phyloP scores from a whole-genome alignment of 1,139 yeast species.

The Suhomyces choctaworum region DNA sequence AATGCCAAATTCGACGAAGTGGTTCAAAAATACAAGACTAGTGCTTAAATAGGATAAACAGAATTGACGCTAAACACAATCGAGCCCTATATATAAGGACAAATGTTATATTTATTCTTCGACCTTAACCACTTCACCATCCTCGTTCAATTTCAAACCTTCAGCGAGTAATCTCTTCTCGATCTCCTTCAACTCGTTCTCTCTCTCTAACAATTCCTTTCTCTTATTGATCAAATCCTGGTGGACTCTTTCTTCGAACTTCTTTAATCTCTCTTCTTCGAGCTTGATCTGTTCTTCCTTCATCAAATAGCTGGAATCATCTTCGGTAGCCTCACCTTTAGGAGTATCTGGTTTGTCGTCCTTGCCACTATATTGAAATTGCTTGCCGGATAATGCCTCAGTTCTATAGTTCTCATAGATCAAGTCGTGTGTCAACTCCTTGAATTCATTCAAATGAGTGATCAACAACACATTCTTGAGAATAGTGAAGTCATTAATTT shows the following conservation, averaged over 20 bases:
- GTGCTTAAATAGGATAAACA: conserved; percentile 9
- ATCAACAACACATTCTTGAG: conserved; percentile 68
- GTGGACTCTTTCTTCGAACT: conserved; percentile 85
- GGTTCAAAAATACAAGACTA: conserved; percentile 50
- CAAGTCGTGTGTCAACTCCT: conserved; percentile 65
- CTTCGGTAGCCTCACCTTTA: conserved; percentile 19
- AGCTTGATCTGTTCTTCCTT: conserved; percentile 80
- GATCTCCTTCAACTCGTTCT: conserved; percentile 79
- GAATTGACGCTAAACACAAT: not conserved
- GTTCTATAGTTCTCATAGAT: conserved; percentile 74
- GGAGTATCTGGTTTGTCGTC: conserved; percentile 18
- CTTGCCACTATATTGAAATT: conserved; percentile 40
- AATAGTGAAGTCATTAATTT: conserved; percentile 61
- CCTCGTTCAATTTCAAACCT: conserved; percentile 45
- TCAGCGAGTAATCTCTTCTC: conserved; percentile 72
- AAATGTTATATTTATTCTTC: conserved; percentile 14
- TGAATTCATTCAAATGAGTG: conserved; percentile 76
- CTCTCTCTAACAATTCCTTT: conserved; percentile 82
- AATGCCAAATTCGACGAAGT: conserved; percentile 55
- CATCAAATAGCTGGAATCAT: conserved; percentile 52
- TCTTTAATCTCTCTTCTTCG: conserved; percentile 76
- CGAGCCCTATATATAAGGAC: not conserved
- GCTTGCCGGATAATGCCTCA: conserved; percentile 55
- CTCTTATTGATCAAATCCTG: conserved; percentile 83
- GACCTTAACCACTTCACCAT: conserved; percentile 42